These are phyloP conservation scores for Pelargonium fulgidum DNA, from an alignment of 441 rosid species.

Conservation along the genomic window DNA sequence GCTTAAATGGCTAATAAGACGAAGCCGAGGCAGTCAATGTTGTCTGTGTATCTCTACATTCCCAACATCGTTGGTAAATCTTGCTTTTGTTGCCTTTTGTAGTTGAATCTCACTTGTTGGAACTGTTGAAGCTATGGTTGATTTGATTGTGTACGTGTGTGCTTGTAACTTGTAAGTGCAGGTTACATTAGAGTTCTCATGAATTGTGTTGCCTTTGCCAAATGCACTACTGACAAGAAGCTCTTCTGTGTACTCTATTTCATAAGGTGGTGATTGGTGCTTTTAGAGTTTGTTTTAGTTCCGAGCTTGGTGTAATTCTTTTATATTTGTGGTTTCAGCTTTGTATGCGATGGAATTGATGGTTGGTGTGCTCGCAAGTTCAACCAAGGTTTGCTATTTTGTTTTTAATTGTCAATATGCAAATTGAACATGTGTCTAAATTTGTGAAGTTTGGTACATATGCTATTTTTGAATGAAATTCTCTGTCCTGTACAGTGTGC, in stretches of 20 bases:
- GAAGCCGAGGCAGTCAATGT: slow-evolving; percentile 40
- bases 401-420: background rate
- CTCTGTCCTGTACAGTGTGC: background rate
- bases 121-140: slow-evolving; percentile 2
- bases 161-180: slow-evolving; percentile 22
- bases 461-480: too few species aligned
- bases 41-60: slow-evolving; percentile 72
- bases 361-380: slow-evolving; percentile 98
- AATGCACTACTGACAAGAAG: slow-evolving; percentile 72
- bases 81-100: background rate
- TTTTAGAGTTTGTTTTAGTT: slow-evolving; percentile 11
- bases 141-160: slow-evolving; percentile 6
- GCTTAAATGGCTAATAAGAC: slow-evolving; percentile 52
- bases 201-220: slow-evolving; percentile 80
- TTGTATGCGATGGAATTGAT: slow-evolving; percentile 92
- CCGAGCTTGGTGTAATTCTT: slow-evolving; percentile 14
- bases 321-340: slow-evolving; percentile 43
- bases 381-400: slow-evolving; percentile 58
- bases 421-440: background rate
- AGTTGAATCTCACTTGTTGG: background rate
- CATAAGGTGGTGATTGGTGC: slow-evolving; percentile 43
- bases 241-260: slow-evolving; percentile 73
- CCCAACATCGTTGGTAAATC: slow-evolving; percentile 76
- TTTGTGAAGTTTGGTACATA: too few species aligned
- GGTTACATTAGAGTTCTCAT: slow-evolving; percentile 76